Evolutionary conservation across 805 yeast genomes (phyloP).

Genomic region (Limtongozyma cylindracea): DNA sequence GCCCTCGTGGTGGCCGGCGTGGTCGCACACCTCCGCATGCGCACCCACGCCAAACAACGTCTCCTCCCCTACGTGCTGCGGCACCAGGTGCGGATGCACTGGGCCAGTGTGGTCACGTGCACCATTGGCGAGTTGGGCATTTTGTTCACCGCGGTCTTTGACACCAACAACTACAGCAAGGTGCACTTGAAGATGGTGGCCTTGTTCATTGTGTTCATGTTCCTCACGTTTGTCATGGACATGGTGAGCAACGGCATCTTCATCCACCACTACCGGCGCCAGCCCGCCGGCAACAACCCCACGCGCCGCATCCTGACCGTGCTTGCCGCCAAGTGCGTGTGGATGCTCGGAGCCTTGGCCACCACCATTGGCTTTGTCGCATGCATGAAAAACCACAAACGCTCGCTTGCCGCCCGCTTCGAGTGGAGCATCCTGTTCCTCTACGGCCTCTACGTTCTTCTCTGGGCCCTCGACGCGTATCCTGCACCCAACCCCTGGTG

Average conservation of each 20-base stretch:
- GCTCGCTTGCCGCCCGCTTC: conserved; percentile 29
- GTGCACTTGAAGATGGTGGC: conserved; percentile 52
- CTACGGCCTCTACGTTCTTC: conserved; percentile 44
- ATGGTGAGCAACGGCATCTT: conserved; percentile 12
- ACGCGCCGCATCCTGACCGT: conserved; percentile 18
- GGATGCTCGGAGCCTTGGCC: conserved; percentile 41
- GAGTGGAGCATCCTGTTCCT: conserved; percentile 83
- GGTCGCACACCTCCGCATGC: too few relatives aligned
- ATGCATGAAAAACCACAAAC: conserved; percentile 8
- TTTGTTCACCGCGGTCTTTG: conserved; percentile 47
- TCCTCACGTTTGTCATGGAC: conserved; percentile 17
- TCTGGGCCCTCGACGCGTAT: conserved; percentile 48
- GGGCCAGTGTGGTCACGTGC: conserved; percentile 17
- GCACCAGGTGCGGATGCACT: conserved; percentile 16
- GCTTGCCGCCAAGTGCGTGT: conserved; percentile 28
- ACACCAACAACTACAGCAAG: conserved; percentile 25
- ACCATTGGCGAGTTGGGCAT: conserved; percentile 47
- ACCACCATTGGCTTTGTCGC: conserved; percentile 51
- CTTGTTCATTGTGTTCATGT: conserved; percentile 44
- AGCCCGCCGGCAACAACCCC: conserved; percentile 14
- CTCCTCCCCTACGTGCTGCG: conserved; percentile 23
- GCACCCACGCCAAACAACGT: conserved; percentile 29
- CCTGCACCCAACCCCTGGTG: too few relatives aligned
- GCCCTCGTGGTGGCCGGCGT: conserved; percentile 35
- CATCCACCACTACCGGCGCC: too few relatives aligned